A percentile compares a stretch with the other conserved stretches of the same genome.
Conservation (phyloP, 768 basidiomycete species). For the Pleurotus tuber-regium region DNA sequence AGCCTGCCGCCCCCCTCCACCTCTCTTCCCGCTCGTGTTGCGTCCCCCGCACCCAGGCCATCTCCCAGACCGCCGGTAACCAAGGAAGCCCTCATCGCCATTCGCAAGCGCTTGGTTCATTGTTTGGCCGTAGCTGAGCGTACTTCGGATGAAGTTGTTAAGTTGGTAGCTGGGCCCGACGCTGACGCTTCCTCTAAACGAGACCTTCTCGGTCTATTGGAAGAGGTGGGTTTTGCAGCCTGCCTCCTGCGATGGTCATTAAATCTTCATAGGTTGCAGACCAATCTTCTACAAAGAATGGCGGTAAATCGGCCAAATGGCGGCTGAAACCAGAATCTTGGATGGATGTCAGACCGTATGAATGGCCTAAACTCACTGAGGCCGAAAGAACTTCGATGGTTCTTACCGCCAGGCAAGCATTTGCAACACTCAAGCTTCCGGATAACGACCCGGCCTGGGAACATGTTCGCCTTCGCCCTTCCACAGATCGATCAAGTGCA, state of each 20-base stretch:
- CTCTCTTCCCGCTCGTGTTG: conserved; percentile 16
- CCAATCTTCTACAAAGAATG: conserved; percentile 32
- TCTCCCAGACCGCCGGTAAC: conserved; percentile 12
- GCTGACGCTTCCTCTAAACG: conserved; percentile 31
- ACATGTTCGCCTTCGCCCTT: conserved; percentile 36
- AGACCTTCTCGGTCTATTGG: conserved; percentile 46
- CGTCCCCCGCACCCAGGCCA: conserved; percentile 26
- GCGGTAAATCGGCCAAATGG: conserved; percentile 41
- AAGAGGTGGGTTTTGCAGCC: conserved; percentile 38
- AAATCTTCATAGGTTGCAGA: conserved; percentile 48
- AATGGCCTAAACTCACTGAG: conserved; percentile 51
- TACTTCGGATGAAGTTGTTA: conserved; percentile 47
- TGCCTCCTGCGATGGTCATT: neutral
- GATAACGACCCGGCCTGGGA: conserved; percentile 64
- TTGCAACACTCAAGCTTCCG: conserved; percentile 51
- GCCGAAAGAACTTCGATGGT: conserved; percentile 48
- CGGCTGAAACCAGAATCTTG: conserved; percentile 55
- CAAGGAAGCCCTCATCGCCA: conserved; percentile 18
- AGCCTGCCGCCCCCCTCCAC: conserved; percentile 25
- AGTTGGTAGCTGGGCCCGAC: conserved; percentile 42
- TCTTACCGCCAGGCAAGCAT: conserved; percentile 46
- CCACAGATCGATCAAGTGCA: conserved; percentile 10
- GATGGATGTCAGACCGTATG: conserved; percentile 69
- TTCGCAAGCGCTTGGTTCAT: conserved; percentile 50
- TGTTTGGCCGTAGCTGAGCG: conserved; percentile 47